A percentile compares a stretch with the other conserved stretches of the same genome.
Evolutionary conservation across 805 yeast species (phyloP).

Genomic region (Kazachstania africana): DNA sequence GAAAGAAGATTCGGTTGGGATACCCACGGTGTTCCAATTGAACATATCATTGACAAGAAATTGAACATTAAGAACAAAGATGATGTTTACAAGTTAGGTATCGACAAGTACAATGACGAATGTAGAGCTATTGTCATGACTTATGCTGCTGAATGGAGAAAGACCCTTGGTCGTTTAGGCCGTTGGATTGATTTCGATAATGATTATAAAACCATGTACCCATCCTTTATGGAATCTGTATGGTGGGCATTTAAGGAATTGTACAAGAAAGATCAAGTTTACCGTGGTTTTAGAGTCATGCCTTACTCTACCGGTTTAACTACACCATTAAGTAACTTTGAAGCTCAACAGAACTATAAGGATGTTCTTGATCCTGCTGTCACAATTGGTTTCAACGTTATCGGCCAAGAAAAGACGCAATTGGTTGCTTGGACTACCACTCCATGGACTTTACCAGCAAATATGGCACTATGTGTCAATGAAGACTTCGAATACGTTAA

Average conservation of each 20-base stretch:
- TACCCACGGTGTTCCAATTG: conserved; percentile 97
- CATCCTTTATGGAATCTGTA: conserved; percentile 92
- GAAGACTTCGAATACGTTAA: conserved; percentile 86
- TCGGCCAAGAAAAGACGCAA: conserved; percentile 68
- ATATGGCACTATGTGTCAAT: conserved; percentile 83
- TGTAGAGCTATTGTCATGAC: conserved; percentile 97
- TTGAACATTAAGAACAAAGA: conserved; percentile 86
- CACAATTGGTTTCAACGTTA: conserved; percentile 75
- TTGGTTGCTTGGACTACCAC: conserved; percentile 99
- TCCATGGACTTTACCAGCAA: conserved; percentile 98
- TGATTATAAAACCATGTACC: conserved; percentile 94
- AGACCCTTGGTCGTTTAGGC: conserved; percentile 86
- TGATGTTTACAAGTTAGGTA: conserved; percentile 89
- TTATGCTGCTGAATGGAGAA: conserved; percentile 90
- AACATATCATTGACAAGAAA: conserved; percentile 97
- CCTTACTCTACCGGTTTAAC: conserved; percentile 97
- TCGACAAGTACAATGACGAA: conserved; percentile 85
- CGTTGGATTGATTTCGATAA: conserved; percentile 99
- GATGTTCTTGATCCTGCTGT: conserved; percentile 96
- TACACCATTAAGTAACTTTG: conserved; percentile 93
- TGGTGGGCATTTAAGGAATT: conserved; percentile 98
- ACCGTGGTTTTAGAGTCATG: conserved; percentile 95
- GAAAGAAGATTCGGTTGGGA: conserved; percentile 99
- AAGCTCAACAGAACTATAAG: conserved; percentile 96
- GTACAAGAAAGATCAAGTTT: conserved; percentile 75